Conservation (phyloP, 1,284 basidiomycete species). For the Ustilago tritici region DNA sequence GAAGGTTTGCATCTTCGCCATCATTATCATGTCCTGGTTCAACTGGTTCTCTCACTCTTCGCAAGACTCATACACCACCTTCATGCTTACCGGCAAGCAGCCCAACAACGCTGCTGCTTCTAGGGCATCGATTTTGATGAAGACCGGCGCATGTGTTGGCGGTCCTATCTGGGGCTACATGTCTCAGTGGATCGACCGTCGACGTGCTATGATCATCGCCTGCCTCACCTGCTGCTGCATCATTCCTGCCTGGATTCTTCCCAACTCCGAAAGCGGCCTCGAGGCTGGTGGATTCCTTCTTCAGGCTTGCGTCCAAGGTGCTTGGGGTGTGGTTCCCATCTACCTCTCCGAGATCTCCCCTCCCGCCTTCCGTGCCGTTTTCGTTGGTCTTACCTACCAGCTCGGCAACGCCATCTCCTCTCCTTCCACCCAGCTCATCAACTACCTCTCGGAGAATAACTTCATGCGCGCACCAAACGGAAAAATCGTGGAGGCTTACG, state of each 20-base stretch:
- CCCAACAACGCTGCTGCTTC: slow-evolving; percentile 49
- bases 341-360: slow-evolving; percentile 51
- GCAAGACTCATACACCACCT: slow-evolving; percentile 55
- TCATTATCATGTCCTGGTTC: slow-evolving; percentile 45
- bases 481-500: slow-evolving; percentile 45
- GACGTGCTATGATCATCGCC: slow-evolving; percentile 50
- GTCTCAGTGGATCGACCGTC: slow-evolving; percentile 55
- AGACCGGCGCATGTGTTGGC: slow-evolving; percentile 49
- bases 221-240: slow-evolving; percentile 39
- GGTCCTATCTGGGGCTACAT: slow-evolving; percentile 57
- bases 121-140: slow-evolving; percentile 53
- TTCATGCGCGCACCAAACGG: slow-evolving; percentile 19
- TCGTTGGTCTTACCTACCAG: slow-evolving; percentile 58
- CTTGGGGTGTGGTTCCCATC: slow-evolving; percentile 56
- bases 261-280: slow-evolving; percentile 44
- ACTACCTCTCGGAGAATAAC: slow-evolving; percentile 52
- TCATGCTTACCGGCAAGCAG: slow-evolving; percentile 48
- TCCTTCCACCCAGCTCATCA: slow-evolving; percentile 68
- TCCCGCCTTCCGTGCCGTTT: slow-evolving; percentile 53
- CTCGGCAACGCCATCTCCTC: slow-evolving; percentile 65
- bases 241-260: slow-evolving; percentile 62
- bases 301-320: slow-evolving; percentile 56
- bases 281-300: slow-evolving; percentile 56
- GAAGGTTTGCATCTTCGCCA: slow-evolving; percentile 37
- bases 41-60: slow-evolving; percentile 43